Evolutionary conservation across 2,329 filamentous ascomycete species (phyloP), one percentile per base, ranked within the genome.

Genomic region (Colletotrichum destructivum): DNA sequence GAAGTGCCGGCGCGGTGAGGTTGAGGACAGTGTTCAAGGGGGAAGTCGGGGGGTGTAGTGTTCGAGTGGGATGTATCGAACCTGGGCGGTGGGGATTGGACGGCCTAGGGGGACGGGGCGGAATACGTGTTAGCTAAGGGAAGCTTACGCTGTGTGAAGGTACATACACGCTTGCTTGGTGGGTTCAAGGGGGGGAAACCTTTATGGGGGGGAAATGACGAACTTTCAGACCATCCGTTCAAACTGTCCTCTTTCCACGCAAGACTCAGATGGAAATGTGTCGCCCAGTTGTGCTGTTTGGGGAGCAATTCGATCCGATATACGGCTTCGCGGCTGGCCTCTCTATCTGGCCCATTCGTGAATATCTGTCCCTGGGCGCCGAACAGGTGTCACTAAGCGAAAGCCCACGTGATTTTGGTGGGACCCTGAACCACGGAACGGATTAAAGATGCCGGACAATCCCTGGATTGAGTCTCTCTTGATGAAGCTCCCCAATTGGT

Each of bases 331-430:
- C 76, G 73, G 75, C 65, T 55, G 60, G 51, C 21, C 63, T 68
- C 51, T 55, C 65, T 55, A 63, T 66, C 77, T 75, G 79, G 78
- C 76, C 75, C n/a, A 42, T 80, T 78, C 79, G 74, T 76, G 77
- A 78, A 80, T 75, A 81, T 82, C 80, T 82, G 80, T 81, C 69
- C 81, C 80, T 79, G 76, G 38, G 60, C 72, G 62, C 80, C 76
- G 81, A 81, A 82, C 80, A 82, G 80, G 81, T 82, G 81, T 80
- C 81, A 83, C 80, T 80, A 81, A 82, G 77, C 75, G 75, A 78
- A 69, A 47, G 67, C 21, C 63, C 81, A 83, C 81, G 81, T 82
- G 81, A 79, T 67, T 42, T 63, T 38, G 12, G 16, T 62, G 66
- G 72, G 65, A 31, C 67, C 59, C 47, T 55, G 59, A 26, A 51